These are phyloP conservation scores for Passiflora organensis DNA, from an alignment of 345 rosid genomes.

Conservation along the genomic window DNA sequence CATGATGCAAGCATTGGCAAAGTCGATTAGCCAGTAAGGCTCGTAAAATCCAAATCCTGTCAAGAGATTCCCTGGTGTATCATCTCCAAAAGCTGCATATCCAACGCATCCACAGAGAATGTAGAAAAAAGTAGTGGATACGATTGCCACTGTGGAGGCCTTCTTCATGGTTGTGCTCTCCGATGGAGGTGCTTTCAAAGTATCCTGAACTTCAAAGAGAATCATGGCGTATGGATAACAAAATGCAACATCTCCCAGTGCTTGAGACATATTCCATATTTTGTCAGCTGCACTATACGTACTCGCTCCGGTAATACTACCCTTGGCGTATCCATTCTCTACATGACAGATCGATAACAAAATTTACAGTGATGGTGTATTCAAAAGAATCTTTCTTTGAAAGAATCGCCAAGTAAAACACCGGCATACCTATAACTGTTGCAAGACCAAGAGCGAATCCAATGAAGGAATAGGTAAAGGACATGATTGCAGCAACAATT, in stretches of 20 bases:
- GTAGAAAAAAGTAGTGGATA: constrained; percentile 35
- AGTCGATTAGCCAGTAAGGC: constrained; percentile 48
- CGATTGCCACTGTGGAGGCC: constrained; percentile 30
- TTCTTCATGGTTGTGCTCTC: constrained; percentile 45
- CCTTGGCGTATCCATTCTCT: constrained; percentile 20
- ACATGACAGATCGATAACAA: not conserved
- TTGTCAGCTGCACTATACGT: not conserved
- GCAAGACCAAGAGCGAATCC: constrained; percentile 32
- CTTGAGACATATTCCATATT: constrained; percentile 13
- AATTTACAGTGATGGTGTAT: no score
- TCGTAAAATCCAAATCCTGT: constrained; percentile 50
- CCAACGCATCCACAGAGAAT: constrained; percentile 41
- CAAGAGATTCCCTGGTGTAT: constrained; percentile 48
- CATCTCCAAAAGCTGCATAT: constrained; percentile 48
- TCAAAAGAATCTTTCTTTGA: no score
- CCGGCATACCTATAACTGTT: constrained; percentile 28
- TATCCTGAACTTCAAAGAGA: constrained; percentile 20
- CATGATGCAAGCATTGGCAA: constrained; percentile 45
- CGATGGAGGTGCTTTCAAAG: constrained; percentile 37
- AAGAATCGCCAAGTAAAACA: no score
- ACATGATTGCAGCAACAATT: constrained; percentile 30
- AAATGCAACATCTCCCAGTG: constrained; percentile 20
- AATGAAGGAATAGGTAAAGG: constrained; percentile 27
- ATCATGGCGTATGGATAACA: constrained; percentile 19
- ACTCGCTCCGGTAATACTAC: constrained; percentile 19